These are phyloP conservation scores for Sonneratia caseolaris DNA, from an alignment of 345 rosid genomes.

Conservation along the genomic window DNA sequence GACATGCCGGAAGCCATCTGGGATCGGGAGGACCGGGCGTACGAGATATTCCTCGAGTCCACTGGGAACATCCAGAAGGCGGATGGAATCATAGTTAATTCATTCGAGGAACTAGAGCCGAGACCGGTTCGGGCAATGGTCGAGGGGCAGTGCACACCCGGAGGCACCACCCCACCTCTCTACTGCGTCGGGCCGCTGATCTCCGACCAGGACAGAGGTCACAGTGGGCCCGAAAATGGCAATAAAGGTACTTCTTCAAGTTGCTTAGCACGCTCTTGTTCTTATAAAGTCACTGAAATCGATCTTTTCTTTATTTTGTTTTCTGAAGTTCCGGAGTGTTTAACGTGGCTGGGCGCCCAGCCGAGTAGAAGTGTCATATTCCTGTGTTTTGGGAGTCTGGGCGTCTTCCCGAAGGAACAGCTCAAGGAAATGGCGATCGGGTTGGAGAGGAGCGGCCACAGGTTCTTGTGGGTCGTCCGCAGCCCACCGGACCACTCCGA, in stretches of 20 bases:
- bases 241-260: conserved; percentile 1
- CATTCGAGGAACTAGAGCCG: conserved; percentile 35
- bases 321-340: conserved; percentile 11
- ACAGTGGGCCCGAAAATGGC: neutral
- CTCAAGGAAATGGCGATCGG: conserved; percentile 37
- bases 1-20: conserved; percentile 17
- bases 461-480: conserved; percentile 50
- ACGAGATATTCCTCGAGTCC: conserved; percentile 15
- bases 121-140: conserved; percentile 23
- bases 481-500: conserved; percentile 10
- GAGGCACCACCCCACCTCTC: conserved; percentile 22
- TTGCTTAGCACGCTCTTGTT: no score
- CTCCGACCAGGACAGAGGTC: neutral
- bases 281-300: no score
- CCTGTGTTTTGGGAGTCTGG: conserved; percentile 62
- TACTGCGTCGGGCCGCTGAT: conserved; percentile 48
- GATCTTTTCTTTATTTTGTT: no score
- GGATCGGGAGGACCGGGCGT: conserved; percentile 20
- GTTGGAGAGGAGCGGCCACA: conserved; percentile 29
- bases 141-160: conserved; percentile 28
- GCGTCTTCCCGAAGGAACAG: conserved; percentile 31
- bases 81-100: conserved; percentile 34
- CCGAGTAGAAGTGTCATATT: conserved; percentile 39
- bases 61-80: conserved; percentile 13
- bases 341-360: conserved; percentile 41